phyloP scores from a whole-genome alignment of 495 filamentous ascomycete species.

The Trichoderma asperelloides region DNA sequence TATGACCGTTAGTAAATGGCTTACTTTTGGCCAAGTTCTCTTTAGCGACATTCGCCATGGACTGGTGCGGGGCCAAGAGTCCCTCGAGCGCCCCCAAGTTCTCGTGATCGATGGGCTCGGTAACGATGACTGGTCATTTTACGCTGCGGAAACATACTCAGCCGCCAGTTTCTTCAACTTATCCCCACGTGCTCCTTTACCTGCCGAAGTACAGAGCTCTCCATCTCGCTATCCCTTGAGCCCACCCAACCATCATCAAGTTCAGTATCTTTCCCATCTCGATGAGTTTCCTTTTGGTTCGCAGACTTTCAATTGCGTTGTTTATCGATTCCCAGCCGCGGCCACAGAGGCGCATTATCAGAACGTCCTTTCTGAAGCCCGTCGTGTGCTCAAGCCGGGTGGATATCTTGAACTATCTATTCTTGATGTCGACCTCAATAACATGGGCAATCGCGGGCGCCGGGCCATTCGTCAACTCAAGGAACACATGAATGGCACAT shows the following conservation, averaged over 20 bases:
- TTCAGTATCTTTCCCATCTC: slow-evolving; percentile 58
- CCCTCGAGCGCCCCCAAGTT: slow-evolving; percentile 52
- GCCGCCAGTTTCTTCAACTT: slow-evolving; percentile 79
- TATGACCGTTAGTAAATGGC: slow-evolving; percentile 63
- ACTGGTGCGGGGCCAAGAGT: slow-evolving; percentile 41
- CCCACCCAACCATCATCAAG: slow-evolving; percentile 77
- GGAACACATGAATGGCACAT: slow-evolving; percentile 54
- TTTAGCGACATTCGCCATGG: slow-evolving; percentile 87
- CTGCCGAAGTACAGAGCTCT: slow-evolving; percentile 24
- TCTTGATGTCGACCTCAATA: slow-evolving; percentile 77
- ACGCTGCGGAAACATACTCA: slow-evolving; percentile 86
- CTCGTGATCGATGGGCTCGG: slow-evolving; percentile 85
- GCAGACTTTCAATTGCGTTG: slow-evolving; percentile 75
- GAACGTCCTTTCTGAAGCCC: slow-evolving; percentile 77
- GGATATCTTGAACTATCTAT: slow-evolving; percentile 84
- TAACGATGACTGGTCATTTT: slow-evolving; percentile 94
- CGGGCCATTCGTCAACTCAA: slow-evolving; percentile 71
- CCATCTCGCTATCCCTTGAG: slow-evolving; percentile 42
- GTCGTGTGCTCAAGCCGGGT: slow-evolving; percentile 80
- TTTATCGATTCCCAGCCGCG: slow-evolving; percentile 78
- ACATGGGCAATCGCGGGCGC: slow-evolving; percentile 72
- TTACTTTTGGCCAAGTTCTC: slow-evolving; percentile 89
- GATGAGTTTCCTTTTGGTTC: slow-evolving; percentile 78
- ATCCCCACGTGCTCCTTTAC: slow-evolving; percentile 42
- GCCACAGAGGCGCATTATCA: slow-evolving; percentile 65